A percentile compares a stretch with the other conserved stretches of the same genome.
Conservation (phyloP, 202 grass and related monocot species). For the Bolboschoenoplectus hybrid region DNA sequence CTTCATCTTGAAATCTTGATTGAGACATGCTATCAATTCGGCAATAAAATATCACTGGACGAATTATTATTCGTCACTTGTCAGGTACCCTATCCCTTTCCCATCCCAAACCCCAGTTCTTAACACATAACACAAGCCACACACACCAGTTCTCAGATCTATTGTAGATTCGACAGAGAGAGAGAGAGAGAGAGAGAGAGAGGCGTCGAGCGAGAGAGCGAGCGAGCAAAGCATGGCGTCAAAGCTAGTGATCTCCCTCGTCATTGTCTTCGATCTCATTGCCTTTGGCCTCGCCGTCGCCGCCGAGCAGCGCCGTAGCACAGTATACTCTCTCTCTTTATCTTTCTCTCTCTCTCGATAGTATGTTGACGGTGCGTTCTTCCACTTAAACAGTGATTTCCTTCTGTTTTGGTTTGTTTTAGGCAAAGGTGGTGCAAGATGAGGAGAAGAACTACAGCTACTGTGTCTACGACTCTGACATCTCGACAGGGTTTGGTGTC, state of each 20-base stretch:
- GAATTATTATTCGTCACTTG: not conserved
- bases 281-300: conserved; percentile 88
- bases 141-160: not conserved
- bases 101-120: not conserved
- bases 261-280: conserved; percentile 63
- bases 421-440: conserved; percentile 71
- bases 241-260: conserved; percentile 56
- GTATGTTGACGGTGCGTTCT: not conserved
- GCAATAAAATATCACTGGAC: not conserved
- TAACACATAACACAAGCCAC: not conserved
- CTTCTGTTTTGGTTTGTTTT: not conserved
- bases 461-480: conserved; percentile 76
- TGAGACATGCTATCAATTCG: no score
- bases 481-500: conserved; percentile 63
- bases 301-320: conserved; percentile 78
- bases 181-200: not conserved
- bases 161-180: not conserved
- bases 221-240: conserved; percentile 48
- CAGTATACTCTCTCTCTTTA: conserved; percentile 38
- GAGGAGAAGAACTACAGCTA: conserved; percentile 62
- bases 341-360: not conserved
- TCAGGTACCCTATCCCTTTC: not conserved
- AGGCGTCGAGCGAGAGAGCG: not conserved
- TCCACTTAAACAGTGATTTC: not conserved
- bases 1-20: no score